Percentiles rank a stretch among this genome's conserved stretches.
phyloP scores from a whole-genome alignment of 2,329 filamentous ascomycete genomes.

The Monascus ruber region DNA sequence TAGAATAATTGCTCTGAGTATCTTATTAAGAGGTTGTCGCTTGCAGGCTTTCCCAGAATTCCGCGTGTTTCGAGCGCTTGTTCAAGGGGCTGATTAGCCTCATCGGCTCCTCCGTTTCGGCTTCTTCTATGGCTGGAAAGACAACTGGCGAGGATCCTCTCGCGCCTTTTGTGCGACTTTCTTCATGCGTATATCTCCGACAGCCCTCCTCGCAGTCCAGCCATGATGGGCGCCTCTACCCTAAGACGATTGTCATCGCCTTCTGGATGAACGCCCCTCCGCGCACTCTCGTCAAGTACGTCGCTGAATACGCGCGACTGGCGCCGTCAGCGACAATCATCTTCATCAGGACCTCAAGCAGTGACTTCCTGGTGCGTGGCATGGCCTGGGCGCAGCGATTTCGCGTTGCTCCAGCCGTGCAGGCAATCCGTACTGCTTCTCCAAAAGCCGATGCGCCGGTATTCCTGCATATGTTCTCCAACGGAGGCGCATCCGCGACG shows the following conservation, averaged over 20 bases:
- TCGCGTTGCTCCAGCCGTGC: constrained; percentile 23
- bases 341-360: constrained; percentile 26
- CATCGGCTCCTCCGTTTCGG: neutral
- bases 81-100: neutral
- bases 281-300: constrained; percentile 37
- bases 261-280: constrained; percentile 39
- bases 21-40: no score
- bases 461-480: constrained; percentile 40
- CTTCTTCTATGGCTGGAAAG: constrained; percentile 3
- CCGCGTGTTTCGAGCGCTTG: no score
- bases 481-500: constrained; percentile 35
- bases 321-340: constrained; percentile 34
- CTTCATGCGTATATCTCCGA: constrained; percentile 28
- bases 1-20: no score
- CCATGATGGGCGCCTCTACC: constrained; percentile 1
- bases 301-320: constrained; percentile 32
- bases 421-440: constrained; percentile 17
- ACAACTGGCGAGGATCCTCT: constrained; percentile 8
- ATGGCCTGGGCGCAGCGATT: constrained; percentile 12
- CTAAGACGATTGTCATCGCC: constrained; percentile 33
- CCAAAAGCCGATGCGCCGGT: constrained; percentile 12
- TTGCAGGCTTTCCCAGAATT: no score
- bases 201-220: constrained; percentile 14
- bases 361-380: constrained; percentile 21
- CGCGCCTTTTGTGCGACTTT: constrained; percentile 24